Percentiles rank a stretch among this genome's conserved stretches.
Evolutionary conservation across 345 rosid genomes (phyloP).

Genomic region (Atalantia buxifolia): DNA sequence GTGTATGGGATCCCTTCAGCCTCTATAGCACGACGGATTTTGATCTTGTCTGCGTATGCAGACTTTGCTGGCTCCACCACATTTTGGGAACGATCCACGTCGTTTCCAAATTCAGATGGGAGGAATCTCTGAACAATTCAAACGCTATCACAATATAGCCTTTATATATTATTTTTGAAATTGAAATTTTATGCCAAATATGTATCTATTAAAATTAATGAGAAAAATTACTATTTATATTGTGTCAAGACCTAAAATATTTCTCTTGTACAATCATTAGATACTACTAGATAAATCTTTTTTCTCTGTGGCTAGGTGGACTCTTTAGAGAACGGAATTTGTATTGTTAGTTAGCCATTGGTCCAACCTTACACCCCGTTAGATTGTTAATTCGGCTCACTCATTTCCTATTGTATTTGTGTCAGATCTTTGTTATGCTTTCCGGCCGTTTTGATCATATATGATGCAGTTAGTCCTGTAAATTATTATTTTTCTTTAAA

Average conservation of each 20-base stretch:
- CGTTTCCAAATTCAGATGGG: conserved; percentile 64
- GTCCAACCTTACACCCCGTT: too few species aligned
- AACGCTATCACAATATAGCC: not conserved
- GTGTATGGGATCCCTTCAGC: conserved; percentile 47
- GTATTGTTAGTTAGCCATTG: too few species aligned
- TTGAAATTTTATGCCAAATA: not conserved
- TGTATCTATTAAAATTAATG: too few species aligned
- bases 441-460: too few species aligned
- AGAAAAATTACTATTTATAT: not conserved
- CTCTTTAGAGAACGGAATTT: too few species aligned
- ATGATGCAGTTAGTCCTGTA: too few species aligned
- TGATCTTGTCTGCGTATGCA: conserved; percentile 28
- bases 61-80: conserved; percentile 45
- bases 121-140: conserved; percentile 41
- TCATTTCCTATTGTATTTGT: too few species aligned
- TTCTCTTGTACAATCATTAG: too few species aligned
- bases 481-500: conserved; percentile 17
- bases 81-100: conserved; percentile 37
- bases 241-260: not conserved
- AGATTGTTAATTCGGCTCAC: too few species aligned
- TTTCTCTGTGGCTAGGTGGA: too few species aligned
- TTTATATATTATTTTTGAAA: conserved; percentile 25
- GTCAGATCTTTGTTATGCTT: too few species aligned
- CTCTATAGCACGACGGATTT: conserved; percentile 36
- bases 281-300: too few species aligned